These are phyloP conservation scores for Trichoderma virens DNA, from an alignment of 495 filamentous ascomycete genomes.

Conservation along the genomic window DNA sequence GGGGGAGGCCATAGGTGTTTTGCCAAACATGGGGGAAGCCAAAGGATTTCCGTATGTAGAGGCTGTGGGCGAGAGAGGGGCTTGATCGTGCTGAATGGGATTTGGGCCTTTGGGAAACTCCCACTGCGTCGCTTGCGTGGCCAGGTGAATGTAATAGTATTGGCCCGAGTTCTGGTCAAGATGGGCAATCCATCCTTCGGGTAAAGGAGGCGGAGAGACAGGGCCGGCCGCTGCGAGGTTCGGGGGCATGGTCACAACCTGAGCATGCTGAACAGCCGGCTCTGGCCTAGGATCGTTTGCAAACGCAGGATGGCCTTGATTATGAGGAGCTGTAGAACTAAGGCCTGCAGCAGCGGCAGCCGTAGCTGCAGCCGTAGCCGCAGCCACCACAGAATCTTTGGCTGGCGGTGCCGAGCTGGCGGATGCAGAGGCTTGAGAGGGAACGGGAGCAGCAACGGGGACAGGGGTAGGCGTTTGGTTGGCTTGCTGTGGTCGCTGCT, in stretches of 20 bases:
- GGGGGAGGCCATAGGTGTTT: slow-evolving; percentile 65
- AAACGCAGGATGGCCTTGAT: slow-evolving; percentile 70
- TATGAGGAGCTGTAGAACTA: slow-evolving; percentile 42
- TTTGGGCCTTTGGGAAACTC: slow-evolving; percentile 93
- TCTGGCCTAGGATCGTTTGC: slow-evolving; percentile 62
- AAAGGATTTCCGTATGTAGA: slow-evolving; percentile 75
- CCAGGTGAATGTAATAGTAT: slow-evolving; percentile 97
- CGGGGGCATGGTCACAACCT: slow-evolving; percentile 39
- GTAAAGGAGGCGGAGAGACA: slow-evolving; percentile 79
- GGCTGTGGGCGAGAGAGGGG: slow-evolving; percentile 69
- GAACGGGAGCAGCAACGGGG: slow-evolving; percentile 25
- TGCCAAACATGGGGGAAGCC: slow-evolving; percentile 66
- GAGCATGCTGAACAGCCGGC: slow-evolving; percentile 26
- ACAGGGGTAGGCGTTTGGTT: slow-evolving; percentile 27
- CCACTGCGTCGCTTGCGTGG: slow-evolving; percentile 96
- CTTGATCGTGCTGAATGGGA: slow-evolving; percentile 67
- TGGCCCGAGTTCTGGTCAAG: slow-evolving; percentile 91
- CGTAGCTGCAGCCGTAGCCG: slow-evolving; percentile 26
- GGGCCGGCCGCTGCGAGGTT: slow-evolving; percentile 52
- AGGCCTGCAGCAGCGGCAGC: slow-evolving; percentile 20
- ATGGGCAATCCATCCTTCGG: slow-evolving; percentile 98
- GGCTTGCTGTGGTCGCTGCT: slow-evolving; percentile 43
- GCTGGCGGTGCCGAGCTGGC: slow-evolving; percentile 31
- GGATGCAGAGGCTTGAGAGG: slow-evolving; percentile 21
- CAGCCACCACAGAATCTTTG: slow-evolving; percentile 35